Evolutionary conservation across 140 eudicot species (phyloP), one percentile per base, ranked within the genome.

Genomic region (Cichorium intybus): DNA sequence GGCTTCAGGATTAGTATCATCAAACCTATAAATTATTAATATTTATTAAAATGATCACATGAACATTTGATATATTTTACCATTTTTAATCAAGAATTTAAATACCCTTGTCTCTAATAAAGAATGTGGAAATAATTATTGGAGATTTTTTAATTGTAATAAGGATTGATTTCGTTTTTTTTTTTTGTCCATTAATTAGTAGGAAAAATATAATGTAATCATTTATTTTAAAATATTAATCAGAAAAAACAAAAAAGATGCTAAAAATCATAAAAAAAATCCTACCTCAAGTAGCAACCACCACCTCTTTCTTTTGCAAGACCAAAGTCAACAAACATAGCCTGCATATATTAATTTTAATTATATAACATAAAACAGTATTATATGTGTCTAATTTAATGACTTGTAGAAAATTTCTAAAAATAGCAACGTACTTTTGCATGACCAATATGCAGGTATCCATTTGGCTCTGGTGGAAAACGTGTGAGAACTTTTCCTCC

Each of bases 381-480:
- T 6, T 31, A 0, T 4, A 39, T 39, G 12, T 39, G 16, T 2
- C 10, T 35, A 65, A 66, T 34, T 60, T 66, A 65, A 46, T 28
- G 23, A 45, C 34, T 8, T 39, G 28, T 14, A 62, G 11, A 15
- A 16, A 34, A 24, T 37, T 15, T 24, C 12, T 27, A 57, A 10
- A 37, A 74, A 24, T 7, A 52, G 37, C 11, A 22, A 61, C 43
- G 64, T 71, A 86, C 99, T 94, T 93, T 93, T 53, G 99, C 97
- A 72, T 93, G 99, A 72, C 99, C 99, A 33, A 93, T 93, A 66
- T 93, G 99, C 37, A 93, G 79, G 70, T 83, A 93, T 24, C 99
- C 99, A 78, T 93, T 93, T 24, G 99, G 99, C 76, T 93, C 99
- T 6, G 99, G 99, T 50, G 97, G 97, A 84, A 93, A 93, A 57